phyloP scores from a whole-genome alignment of 805 yeast species.

The Yarrowia yakushimensis region DNA sequence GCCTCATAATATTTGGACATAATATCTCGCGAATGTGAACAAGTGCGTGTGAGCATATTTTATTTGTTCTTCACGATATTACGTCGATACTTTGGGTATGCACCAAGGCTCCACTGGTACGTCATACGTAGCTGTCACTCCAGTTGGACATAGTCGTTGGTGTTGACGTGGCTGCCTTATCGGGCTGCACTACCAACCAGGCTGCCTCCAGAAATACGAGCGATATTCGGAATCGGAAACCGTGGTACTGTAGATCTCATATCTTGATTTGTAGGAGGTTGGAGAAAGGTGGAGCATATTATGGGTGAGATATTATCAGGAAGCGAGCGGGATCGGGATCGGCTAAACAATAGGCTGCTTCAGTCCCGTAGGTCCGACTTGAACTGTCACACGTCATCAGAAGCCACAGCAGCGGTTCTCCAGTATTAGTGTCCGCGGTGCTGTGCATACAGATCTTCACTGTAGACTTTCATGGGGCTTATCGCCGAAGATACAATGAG shows the following conservation, averaged over 20 bases:
- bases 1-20: neutral
- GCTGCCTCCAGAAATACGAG: neutral
- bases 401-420: neutral
- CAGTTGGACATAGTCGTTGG: neutral
- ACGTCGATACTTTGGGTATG: neutral
- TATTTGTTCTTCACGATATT: neutral
- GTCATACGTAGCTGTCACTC: neutral
- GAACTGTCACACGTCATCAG: neutral
- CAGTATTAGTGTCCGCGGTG: too few relatives aligned
- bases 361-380: neutral
- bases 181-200: neutral
- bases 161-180: neutral
- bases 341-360: neutral
- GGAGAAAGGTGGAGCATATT: neutral
- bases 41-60: too few relatives aligned
- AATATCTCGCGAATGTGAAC: neutral
- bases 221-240: too few relatives aligned
- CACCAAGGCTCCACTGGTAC: neutral
- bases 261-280: too few relatives aligned
- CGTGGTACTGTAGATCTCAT: too few relatives aligned
- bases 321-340: constrained; percentile 1
- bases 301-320: neutral
- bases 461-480: neutral
- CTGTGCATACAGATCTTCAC: neutral
- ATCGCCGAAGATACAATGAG: neutral